Conservation (phyloP, 805 yeast species). For the Jamesozyma hellenica region DNA sequence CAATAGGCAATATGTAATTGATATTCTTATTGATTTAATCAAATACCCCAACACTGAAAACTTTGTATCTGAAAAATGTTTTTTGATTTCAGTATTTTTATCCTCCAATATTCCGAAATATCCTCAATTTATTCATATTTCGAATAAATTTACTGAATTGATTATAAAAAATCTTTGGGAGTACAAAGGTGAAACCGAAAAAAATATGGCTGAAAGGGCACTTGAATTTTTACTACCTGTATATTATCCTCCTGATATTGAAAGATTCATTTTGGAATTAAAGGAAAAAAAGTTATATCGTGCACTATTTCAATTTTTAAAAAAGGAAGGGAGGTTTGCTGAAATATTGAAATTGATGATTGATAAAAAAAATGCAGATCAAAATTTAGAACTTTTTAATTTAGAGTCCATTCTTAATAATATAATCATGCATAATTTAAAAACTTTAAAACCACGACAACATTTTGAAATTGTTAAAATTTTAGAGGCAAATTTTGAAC, state of each 20-base stretch:
- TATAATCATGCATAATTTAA: background rate
- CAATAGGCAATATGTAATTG: conserved; percentile 69
- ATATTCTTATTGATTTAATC: conserved; percentile 54
- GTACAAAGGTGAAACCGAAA: background rate
- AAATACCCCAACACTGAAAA: conserved; percentile 20
- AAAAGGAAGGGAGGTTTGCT: conserved; percentile 8
- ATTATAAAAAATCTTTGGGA: conserved; percentile 39
- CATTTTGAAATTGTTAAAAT: conserved; percentile 3
- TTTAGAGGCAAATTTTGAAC: conserved; percentile 10
- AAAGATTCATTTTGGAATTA: conserved; percentile 30
- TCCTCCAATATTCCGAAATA: conserved; percentile 79
- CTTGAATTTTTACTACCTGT: conserved; percentile 59
- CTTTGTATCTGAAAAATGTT: conserved; percentile 20
- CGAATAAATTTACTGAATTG: conserved; percentile 45
- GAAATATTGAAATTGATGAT: conserved; percentile 7
- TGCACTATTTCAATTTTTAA: conserved; percentile 18
- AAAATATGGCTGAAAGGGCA: conserved; percentile 42
- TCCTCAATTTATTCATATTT: conserved; percentile 65
- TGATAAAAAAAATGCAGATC: background rate
- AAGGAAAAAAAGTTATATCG: conserved; percentile 16
- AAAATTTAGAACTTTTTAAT: background rate
- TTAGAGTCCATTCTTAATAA: background rate
- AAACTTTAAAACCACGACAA: conserved; percentile 2
- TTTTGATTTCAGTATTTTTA: conserved; percentile 51
- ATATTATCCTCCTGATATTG: conserved; percentile 49